Percentiles rank a stretch among this genome's conserved stretches.
These are phyloP conservation scores for Cladosporium austrohemisphaericum DNA, from an alignment of 2,329 filamentous ascomycete genomes.

Conservation along the genomic window DNA sequence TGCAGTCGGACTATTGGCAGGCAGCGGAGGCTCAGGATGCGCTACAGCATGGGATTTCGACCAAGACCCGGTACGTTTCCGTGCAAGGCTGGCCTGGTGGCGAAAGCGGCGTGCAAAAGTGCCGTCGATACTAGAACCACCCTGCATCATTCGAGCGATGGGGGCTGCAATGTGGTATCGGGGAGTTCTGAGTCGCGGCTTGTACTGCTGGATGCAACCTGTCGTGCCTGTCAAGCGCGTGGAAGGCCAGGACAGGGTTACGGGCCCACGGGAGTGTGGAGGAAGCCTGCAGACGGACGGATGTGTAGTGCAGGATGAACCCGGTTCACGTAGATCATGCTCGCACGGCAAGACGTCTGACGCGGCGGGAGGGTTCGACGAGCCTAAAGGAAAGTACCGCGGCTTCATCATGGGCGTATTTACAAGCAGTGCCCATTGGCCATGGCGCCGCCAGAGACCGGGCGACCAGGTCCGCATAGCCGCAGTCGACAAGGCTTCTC, in stretches of 20 bases:
- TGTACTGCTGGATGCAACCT: constrained; percentile 4
- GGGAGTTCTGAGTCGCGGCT: constrained; percentile 3
- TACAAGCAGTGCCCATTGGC: constrained; percentile 3
- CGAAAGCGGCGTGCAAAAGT: no score
- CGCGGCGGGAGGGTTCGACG: constrained; percentile 9
- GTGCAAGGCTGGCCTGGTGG: constrained; percentile 4
- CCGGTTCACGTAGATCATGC: constrained; percentile 14
- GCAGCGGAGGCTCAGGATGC: constrained; percentile 11
- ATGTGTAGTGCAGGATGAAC: constrained; percentile 12
- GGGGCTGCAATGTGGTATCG: background rate
- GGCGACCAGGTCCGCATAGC: constrained; percentile 1
- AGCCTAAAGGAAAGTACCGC: constrained; percentile 15
- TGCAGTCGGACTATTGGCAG: constrained; percentile 12
- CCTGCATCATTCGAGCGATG: constrained; percentile 1
- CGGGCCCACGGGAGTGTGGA: background rate
- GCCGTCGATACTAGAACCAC: background rate
- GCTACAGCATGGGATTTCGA: constrained; percentile 11
- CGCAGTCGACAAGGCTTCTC: background rate
- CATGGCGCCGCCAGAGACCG: background rate
- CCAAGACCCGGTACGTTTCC: constrained; percentile 5
- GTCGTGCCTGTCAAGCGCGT: constrained; percentile 11
- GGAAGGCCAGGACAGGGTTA: constrained; percentile 13
- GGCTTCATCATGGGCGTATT: constrained; percentile 8
- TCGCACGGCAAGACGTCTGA: constrained; percentile 1
- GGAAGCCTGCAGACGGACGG: constrained; percentile 1